Percentiles rank a stretch among this genome's conserved stretches.
Evolutionary conservation across 169 alveolate species (phyloP).

Genomic region (Miamiensis avidus): DNA sequence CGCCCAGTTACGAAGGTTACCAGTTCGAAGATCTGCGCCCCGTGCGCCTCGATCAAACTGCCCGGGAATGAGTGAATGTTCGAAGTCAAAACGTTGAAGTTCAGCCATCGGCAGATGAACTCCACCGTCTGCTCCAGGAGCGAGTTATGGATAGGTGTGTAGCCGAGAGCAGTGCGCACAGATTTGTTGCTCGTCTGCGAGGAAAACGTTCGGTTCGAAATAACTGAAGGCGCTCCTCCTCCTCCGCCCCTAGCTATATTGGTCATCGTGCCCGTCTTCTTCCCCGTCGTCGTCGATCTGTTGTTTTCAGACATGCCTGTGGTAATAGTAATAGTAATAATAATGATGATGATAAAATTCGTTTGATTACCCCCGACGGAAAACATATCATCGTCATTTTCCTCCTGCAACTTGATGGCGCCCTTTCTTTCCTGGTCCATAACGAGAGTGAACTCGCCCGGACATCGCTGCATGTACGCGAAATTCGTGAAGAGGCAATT

Average conservation of each 20-base stretch:
- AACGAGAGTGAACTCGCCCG: slow-evolving; percentile 60
- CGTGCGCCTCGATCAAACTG: slow-evolving; percentile 79
- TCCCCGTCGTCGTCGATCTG: slow-evolving; percentile 62
- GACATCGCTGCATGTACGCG: slow-evolving; percentile 77
- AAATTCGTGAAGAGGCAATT: slow-evolving; percentile 86
- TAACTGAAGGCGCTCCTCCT: slow-evolving; percentile 67
- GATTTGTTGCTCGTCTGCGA: not conserved
- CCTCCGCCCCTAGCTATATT: slow-evolving; percentile 45
- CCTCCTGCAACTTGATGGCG: slow-evolving; percentile 64
- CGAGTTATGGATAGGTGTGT: slow-evolving; percentile 70
- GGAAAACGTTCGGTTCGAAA: slow-evolving; percentile 41
- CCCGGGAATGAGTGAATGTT: slow-evolving; percentile 81
- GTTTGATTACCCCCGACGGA: slow-evolving; percentile 22
- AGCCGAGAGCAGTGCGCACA: slow-evolving; percentile 62
- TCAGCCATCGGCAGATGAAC: slow-evolving; percentile 81
- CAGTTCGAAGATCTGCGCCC: slow-evolving; percentile 81
- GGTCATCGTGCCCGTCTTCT: slow-evolving; percentile 44
- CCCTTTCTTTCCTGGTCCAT: slow-evolving; percentile 59
- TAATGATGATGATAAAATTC: slow-evolving; percentile 7
- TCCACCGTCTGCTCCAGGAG: slow-evolving; percentile 77
- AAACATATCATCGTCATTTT: slow-evolving; percentile 44
- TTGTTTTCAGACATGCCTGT: slow-evolving; percentile 62
- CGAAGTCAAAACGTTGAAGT: slow-evolving; percentile 70
- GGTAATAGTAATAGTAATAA: slow-evolving; percentile 29
- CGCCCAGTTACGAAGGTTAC: slow-evolving; percentile 82